Conservation (phyloP, 257 asterid species). For the Coffea eugenioides region DNA sequence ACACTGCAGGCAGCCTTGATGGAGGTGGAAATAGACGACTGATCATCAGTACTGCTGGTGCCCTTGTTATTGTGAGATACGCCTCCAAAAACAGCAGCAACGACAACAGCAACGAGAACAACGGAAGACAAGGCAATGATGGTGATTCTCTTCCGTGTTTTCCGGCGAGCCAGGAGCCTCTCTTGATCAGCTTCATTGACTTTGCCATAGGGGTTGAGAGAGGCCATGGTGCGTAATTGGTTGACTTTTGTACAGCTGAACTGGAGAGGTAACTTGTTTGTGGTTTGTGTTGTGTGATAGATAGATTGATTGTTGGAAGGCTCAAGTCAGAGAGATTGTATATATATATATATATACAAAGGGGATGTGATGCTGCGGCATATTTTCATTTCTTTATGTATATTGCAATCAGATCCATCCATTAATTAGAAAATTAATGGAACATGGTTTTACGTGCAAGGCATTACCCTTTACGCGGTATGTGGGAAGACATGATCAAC, state of each 20-base stretch:
- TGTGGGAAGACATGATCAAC: too few relatives aligned
- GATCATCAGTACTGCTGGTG: neutral
- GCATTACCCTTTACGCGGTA: too few relatives aligned
- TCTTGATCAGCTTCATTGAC: slow-evolving; percentile 57
- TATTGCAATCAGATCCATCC: too few relatives aligned
- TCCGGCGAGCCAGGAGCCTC: slow-evolving; percentile 46
- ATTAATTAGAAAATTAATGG: too few relatives aligned
- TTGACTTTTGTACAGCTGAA: too few relatives aligned
- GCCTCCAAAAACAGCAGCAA: slow-evolving; percentile 48
- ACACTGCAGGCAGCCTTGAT: slow-evolving; percentile 34
- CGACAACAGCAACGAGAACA: slow-evolving; percentile 48
- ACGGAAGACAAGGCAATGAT: slow-evolving; percentile 50
- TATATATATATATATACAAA: too few relatives aligned
- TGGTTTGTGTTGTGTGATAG: too few relatives aligned
- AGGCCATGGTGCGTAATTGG: slow-evolving; percentile 34
- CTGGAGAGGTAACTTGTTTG: too few relatives aligned
- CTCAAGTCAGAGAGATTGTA: neutral
- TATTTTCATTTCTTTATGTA: too few relatives aligned
- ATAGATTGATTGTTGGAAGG: neutral
- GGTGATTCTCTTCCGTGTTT: slow-evolving; percentile 48
- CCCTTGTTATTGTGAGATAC: slow-evolving; percentile 28
- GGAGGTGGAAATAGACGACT: slow-evolving; percentile 19
- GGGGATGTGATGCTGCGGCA: neutral
- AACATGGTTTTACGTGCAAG: too few relatives aligned
- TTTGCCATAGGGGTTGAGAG: slow-evolving; percentile 53